phyloP scores from a whole-genome alignment of 805 yeast species.

The Candida hungchunana region DNA sequence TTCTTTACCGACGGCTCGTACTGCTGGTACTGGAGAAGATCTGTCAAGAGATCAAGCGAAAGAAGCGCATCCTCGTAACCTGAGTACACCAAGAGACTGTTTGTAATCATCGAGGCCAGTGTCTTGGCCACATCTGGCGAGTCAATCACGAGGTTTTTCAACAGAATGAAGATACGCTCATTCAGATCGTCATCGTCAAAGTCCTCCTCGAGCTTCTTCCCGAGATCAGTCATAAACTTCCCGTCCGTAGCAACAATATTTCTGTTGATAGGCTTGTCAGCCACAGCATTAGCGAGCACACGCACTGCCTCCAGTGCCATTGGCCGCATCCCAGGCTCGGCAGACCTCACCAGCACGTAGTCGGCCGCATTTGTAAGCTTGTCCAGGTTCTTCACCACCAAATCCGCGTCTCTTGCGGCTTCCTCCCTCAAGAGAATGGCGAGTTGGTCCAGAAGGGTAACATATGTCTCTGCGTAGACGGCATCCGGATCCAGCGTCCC shows the following conservation, averaged over 20 bases:
- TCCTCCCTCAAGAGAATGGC: constrained; percentile 23
- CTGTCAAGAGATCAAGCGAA: constrained; percentile 18
- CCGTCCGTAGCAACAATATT: constrained; percentile 6
- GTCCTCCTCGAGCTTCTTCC: constrained; percentile 12
- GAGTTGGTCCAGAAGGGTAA: constrained; percentile 20
- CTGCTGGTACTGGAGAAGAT: constrained; percentile 10
- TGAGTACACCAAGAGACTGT: constrained; percentile 12
- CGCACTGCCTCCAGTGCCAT: constrained; percentile 19
- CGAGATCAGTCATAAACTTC: constrained; percentile 9
- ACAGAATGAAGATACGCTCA: constrained; percentile 13
- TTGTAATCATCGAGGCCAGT: constrained; percentile 12
- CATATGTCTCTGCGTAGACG: constrained; percentile 22
- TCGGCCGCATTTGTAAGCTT: constrained; percentile 14
- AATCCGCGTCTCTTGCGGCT: constrained; percentile 11
- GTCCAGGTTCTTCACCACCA: constrained; percentile 13
- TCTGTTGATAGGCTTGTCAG: constrained; percentile 25
- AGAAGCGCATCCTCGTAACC: constrained; percentile 13
- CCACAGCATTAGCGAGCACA: constrained; percentile 26
- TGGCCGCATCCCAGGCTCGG: constrained; percentile 5
- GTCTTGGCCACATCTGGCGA: constrained; percentile 12
- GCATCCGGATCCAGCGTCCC: constrained; percentile 7
- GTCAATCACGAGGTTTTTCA: constrained; percentile 22
- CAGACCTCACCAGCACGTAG: constrained; percentile 8
- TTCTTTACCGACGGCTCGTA: constrained; percentile 6
- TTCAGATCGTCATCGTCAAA: constrained; percentile 23